Conservation (phyloP, 1,284 basidiomycete species). For the Melampsora larici-populina region DNA sequence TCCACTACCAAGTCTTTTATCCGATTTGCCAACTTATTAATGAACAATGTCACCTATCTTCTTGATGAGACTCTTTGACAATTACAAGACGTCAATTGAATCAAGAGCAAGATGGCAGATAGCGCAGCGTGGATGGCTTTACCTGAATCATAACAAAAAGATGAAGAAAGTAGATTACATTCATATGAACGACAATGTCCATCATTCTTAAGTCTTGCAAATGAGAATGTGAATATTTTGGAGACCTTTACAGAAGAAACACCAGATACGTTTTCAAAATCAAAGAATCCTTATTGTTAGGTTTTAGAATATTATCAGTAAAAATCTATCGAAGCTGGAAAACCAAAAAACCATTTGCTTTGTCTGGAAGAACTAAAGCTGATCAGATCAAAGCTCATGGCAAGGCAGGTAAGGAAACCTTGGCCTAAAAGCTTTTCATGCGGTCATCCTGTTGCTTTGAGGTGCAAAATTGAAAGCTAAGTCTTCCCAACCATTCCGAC, state of each 20-base stretch:
- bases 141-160: conserved; percentile 71
- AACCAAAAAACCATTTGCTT: too few species aligned
- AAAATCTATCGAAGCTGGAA: too few species aligned
- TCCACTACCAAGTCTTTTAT: conserved; percentile 86
- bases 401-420: too few species aligned
- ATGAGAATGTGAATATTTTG: conserved; percentile 81
- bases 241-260: conserved; percentile 90
- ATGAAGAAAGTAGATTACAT: conserved; percentile 74
- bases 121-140: conserved; percentile 65
- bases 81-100: conserved; percentile 78
- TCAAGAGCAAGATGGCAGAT: conserved; percentile 80
- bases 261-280: conserved; percentile 87
- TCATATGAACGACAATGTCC: conserved; percentile 76
- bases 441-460: too few species aligned
- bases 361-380: too few species aligned
- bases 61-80: conserved; percentile 93
- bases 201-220: conserved; percentile 78
- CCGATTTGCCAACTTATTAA: conserved; percentile 93
- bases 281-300: too few species aligned
- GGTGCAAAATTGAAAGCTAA: too few species aligned
- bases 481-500: neutral
- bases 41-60: conserved; percentile 98
- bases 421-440: too few species aligned
- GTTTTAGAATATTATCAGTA: too few species aligned
- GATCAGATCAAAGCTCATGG: too few species aligned